Evolutionary conservation across 2,329 filamentous ascomycete genomes (phyloP).

Genomic region (Colletotrichum karsti): DNA sequence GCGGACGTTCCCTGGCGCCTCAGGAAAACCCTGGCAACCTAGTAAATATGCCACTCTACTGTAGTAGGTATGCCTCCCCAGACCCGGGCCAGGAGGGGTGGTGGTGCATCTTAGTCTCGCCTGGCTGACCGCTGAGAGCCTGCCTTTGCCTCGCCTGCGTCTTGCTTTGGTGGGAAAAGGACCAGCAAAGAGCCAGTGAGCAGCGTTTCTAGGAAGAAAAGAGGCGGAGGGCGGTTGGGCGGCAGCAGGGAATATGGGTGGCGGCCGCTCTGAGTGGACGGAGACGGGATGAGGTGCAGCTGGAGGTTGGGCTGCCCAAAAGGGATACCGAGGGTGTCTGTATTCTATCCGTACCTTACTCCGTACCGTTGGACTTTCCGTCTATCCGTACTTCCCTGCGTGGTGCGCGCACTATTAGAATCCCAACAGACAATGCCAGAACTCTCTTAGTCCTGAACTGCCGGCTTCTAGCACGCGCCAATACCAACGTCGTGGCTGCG

Average conservation of each 20-base stretch:
- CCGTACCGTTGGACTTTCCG: not conserved
- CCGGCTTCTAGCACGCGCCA: not conserved
- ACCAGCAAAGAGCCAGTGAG: constrained; percentile 1
- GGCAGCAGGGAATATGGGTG: constrained; percentile 24
- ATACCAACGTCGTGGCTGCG: not conserved
- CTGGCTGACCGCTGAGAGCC: constrained; percentile 14
- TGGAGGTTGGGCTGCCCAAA: constrained; percentile 27
- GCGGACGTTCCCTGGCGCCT: constrained; percentile 25
- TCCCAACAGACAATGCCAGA: not conserved
- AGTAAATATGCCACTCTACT: constrained; percentile 13
- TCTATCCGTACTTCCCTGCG: constrained; percentile 14
- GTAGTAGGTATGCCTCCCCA: constrained; percentile 12
- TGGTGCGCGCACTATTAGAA: constrained; percentile 2
- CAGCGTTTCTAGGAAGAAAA: not conserved
- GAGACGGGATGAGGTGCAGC: constrained; percentile 25
- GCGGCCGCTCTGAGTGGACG: constrained; percentile 25
- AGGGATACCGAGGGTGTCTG: constrained; percentile 8
- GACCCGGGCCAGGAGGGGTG: not conserved
- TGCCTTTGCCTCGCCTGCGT: constrained; percentile 7
- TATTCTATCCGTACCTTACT: not conserved
- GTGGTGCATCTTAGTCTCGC: constrained; percentile 11
- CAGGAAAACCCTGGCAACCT: constrained; percentile 22
- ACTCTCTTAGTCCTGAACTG: not conserved
- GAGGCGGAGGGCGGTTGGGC: constrained; percentile 25
- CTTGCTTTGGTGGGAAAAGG: not conserved